phyloP scores from a whole-genome alignment of 768 basidiomycete species.

The Tulasnella sp. region DNA sequence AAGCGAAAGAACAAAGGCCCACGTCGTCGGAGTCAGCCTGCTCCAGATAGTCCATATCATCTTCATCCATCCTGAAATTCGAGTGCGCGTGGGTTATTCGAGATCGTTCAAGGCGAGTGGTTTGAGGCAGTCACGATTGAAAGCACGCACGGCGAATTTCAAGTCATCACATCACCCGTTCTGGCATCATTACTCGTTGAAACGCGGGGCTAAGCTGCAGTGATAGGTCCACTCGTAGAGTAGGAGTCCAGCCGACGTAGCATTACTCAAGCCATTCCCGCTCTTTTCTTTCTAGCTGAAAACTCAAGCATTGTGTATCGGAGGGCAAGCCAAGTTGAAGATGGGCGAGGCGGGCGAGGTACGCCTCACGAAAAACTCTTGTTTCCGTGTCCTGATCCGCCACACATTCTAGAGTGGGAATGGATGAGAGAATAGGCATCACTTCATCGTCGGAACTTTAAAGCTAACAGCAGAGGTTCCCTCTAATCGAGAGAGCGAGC shows the following conservation, averaged over 20 bases:
- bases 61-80: conserved; percentile 74
- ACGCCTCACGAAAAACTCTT: no score
- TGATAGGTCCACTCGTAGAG: not conserved
- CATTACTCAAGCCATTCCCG: no score
- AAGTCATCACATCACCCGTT: not conserved
- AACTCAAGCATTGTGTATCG: not conserved
- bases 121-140: not conserved
- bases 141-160: not conserved
- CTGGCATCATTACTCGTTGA: not conserved
- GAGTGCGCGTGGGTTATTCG: not conserved
- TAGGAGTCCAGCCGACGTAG: not conserved
- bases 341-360: not conserved
- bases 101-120: not conserved
- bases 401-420: no score
- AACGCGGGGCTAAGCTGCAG: not conserved
- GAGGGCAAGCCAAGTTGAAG: not conserved
- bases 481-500: no score
- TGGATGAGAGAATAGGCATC: no score
- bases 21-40: conserved; percentile 87
- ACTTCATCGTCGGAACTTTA: no score
- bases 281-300: not conserved
- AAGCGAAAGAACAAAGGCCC: no score
- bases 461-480: no score
- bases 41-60: conserved; percentile 88
- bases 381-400: no score